Conservation (phyloP, 2,329 filamentous ascomycete species). For the Penicillium rolfsii region DNA sequence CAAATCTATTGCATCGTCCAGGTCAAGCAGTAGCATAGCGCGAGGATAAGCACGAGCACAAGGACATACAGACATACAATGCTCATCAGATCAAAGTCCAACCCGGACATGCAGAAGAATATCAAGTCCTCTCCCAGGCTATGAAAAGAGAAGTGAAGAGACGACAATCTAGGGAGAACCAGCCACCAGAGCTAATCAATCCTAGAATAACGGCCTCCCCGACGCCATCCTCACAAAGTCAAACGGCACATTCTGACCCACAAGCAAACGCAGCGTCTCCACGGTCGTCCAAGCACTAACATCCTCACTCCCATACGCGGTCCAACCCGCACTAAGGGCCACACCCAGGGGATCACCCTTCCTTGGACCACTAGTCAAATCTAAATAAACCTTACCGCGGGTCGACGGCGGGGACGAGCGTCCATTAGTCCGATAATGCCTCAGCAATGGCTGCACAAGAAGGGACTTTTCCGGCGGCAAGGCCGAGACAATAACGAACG, state of each 20-base stretch:
- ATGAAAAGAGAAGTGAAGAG: neutral
- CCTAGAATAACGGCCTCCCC: constrained; percentile 57
- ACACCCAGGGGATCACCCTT: constrained; percentile 71
- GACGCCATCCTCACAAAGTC: constrained; percentile 80
- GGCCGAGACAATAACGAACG: constrained; percentile 80
- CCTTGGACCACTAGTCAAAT: constrained; percentile 70
- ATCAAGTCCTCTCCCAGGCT: neutral
- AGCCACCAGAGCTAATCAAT: neutral
- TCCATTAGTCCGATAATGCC: constrained; percentile 64
- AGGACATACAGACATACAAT: constrained; percentile 1
- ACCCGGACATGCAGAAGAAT: neutral
- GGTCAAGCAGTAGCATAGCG: neutral
- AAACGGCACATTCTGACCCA: constrained; percentile 85
- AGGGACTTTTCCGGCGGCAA: constrained; percentile 77
- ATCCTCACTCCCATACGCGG: constrained; percentile 76
- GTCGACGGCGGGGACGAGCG: constrained; percentile 41
- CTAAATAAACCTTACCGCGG: constrained; percentile 73
- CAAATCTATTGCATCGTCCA: constrained; percentile 18
- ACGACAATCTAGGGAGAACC: no score
- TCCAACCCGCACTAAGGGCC: constrained; percentile 75
- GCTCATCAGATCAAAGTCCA: neutral
- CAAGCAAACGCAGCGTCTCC: constrained; percentile 74
- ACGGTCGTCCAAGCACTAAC: constrained; percentile 83
- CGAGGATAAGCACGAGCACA: neutral
- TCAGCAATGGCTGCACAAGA: constrained; percentile 75